A percentile compares a stretch with the other conserved stretches of the same genome.
Evolutionary conservation across 208 protist genomes (phyloP).

Genomic region (Naegleria lovaniensis): DNA sequence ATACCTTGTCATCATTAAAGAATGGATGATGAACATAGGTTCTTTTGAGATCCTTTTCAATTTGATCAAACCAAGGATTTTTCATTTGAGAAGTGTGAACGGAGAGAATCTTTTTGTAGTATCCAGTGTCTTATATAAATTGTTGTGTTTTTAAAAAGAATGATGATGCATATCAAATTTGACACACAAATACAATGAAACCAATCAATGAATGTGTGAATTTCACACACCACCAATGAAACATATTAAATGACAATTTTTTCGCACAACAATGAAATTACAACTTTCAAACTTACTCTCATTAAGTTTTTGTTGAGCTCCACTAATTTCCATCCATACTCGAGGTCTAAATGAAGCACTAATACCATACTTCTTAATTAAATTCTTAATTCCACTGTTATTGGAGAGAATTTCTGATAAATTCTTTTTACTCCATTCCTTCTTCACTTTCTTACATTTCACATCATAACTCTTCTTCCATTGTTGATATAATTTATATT

Average conservation of each 20-base stretch:
- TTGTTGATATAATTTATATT: background rate
- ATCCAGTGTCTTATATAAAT: slow-evolving; percentile 20
- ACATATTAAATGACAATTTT: too few relatives aligned
- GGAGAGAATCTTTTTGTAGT: slow-evolving; percentile 1
- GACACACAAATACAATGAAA: too few relatives aligned
- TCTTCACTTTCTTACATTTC: background rate
- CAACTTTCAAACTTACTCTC: slow-evolving; percentile 5
- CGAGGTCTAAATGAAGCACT: background rate
- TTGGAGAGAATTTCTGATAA: background rate
- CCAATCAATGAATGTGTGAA: too few relatives aligned
- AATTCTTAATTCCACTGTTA: background rate
- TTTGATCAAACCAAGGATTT: background rate
- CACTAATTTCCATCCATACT: slow-evolving; percentile 5
- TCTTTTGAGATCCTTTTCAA: slow-evolving; percentile 7
- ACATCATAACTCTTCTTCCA: background rate
- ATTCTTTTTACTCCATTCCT: background rate
- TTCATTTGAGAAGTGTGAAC: background rate
- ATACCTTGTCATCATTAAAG: background rate
- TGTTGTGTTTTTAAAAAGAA: too few relatives aligned
- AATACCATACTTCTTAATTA: slow-evolving; percentile 17
- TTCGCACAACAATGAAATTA: too few relatives aligned
- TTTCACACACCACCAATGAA: too few relatives aligned
- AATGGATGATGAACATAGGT: slow-evolving; percentile 11
- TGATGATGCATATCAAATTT: too few relatives aligned
- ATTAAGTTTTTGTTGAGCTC: background rate